Evolutionary conservation across 2,329 filamentous ascomycete genomes (phyloP).

Genomic region (Purpureocillium lavendulum): DNA sequence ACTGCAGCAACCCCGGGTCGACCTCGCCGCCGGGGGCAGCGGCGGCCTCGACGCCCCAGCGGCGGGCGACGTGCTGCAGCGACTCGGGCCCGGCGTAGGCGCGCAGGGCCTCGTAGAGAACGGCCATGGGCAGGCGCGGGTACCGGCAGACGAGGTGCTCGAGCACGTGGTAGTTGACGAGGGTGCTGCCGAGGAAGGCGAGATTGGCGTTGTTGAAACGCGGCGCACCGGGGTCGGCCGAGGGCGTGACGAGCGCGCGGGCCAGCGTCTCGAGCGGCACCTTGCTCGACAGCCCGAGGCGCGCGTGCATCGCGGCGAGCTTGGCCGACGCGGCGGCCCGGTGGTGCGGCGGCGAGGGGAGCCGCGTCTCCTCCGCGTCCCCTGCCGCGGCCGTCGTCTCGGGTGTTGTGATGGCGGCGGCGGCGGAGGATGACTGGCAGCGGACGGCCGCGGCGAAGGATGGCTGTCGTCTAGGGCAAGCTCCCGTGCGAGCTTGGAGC

Average conservation of each 20-base stretch:
- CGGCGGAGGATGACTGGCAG: conserved; percentile 25
- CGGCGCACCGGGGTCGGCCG: conserved; percentile 70
- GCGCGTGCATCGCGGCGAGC: conserved; percentile 84
- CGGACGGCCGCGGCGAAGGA: conserved; percentile 15
- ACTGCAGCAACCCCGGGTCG: conserved; percentile 84
- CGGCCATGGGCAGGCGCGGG: conserved; percentile 81
- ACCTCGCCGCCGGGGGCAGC: conserved; percentile 83
- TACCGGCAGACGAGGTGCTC: conserved; percentile 85
- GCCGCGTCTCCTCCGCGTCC: conserved; percentile 20
- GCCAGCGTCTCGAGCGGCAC: conserved; percentile 82
- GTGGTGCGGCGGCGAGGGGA: conserved; percentile 65
- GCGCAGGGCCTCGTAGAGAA: conserved; percentile 78
- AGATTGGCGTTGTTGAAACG: conserved; percentile 86
- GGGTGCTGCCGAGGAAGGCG: conserved; percentile 68
- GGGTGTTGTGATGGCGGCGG: conserved; percentile 12
- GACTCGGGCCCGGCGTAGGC: conserved; percentile 74
- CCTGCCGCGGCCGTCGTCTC: conserved; percentile 11
- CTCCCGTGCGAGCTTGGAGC: conserved; percentile 25
- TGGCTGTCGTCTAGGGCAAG: conserved; percentile 11
- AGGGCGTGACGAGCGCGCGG: conserved; percentile 74
- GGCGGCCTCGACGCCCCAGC: conserved; percentile 91
- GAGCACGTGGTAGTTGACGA: conserved; percentile 81
- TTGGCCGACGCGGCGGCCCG: conserved; percentile 70
- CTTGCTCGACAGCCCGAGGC: conserved; percentile 71
- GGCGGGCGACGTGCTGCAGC: conserved; percentile 62